Evolutionary conservation across 2,329 filamentous ascomycete genomes (phyloP).

Genomic region (Talaromyces sp.): DNA sequence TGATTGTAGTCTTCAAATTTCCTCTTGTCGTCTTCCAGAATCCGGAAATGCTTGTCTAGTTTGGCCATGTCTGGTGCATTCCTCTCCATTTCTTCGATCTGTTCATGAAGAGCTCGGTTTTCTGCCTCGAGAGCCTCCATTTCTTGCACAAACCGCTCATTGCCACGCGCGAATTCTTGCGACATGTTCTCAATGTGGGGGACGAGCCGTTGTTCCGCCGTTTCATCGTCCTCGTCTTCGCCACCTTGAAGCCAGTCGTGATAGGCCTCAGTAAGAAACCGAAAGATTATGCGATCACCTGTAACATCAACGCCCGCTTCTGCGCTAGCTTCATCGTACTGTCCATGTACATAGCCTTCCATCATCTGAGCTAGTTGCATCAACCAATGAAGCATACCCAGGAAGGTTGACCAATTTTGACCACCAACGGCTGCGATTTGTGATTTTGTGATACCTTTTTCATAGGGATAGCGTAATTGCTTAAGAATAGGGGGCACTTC

Average conservation of each 20-base stretch:
- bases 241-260: conserved; percentile 92
- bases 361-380: conserved; percentile 97
- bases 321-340: conserved; percentile 86
- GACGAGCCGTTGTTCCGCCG: conserved; percentile 73
- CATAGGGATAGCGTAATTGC: conserved; percentile 91
- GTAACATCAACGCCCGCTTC: conserved; percentile 86
- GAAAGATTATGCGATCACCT: conserved; percentile 90
- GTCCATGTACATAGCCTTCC: conserved; percentile 74
- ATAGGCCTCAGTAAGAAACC: conserved; percentile 88
- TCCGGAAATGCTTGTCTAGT: conserved; percentile 85
- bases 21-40: conserved; percentile 88
- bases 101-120: conserved; percentile 75
- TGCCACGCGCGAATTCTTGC: conserved; percentile 79
- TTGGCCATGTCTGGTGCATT: conserved; percentile 80
- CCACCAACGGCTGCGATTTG: conserved; percentile 93
- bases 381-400: conserved; percentile 96
- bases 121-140: conserved; percentile 85
- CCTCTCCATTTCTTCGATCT: conserved; percentile 88
- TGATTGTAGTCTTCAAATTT: conserved; percentile 97
- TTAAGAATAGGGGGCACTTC: conserved; percentile 92
- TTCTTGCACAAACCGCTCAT: conserved; percentile 81
- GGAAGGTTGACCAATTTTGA: conserved; percentile 94
- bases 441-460: conserved; percentile 93
- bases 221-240: conserved; percentile 83
- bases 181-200: conserved; percentile 90